phyloP scores from a whole-genome alignment of 1,284 basidiomycete genomes.

The Trichosporon inkin region DNA sequence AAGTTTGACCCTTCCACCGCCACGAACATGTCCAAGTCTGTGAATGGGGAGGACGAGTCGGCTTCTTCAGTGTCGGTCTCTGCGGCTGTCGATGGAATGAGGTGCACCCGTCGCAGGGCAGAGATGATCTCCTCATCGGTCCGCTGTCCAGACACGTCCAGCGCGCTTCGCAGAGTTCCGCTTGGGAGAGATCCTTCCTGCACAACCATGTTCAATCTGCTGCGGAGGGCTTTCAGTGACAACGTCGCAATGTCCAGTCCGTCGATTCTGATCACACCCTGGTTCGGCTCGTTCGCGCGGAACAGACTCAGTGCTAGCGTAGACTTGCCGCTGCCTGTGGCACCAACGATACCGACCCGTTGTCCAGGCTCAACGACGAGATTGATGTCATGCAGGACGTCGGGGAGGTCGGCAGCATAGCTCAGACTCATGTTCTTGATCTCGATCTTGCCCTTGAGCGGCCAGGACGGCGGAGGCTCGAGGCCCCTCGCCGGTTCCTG shows the following conservation, averaged over 20 bases:
- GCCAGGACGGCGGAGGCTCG: conserved; percentile 59
- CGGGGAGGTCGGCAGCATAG: conserved; percentile 67
- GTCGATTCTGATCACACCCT: conserved; percentile 67
- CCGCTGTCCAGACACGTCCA: conserved; percentile 52
- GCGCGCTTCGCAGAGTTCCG: conserved; percentile 63
- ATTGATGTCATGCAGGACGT: conserved; percentile 64
- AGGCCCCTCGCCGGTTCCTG: conserved; percentile 31
- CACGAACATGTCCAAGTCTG: conserved; percentile 56
- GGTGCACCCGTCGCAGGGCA: conserved; percentile 58
- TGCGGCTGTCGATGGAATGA: conserved; percentile 31
- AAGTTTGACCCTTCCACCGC: conserved; percentile 60
- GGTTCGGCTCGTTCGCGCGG: conserved; percentile 63
- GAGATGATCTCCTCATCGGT: conserved; percentile 58
- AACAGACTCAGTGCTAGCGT: conserved; percentile 67
- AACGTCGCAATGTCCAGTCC: conserved; percentile 60
- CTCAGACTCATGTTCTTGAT: conserved; percentile 62
- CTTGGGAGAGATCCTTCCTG: conserved; percentile 45
- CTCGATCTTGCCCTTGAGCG: conserved; percentile 59
- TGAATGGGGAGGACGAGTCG: conserved; percentile 52
- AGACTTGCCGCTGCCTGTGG: conserved; percentile 65
- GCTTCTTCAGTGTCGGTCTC: conserved; percentile 52
- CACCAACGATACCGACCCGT: conserved; percentile 72
- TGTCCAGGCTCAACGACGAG: conserved; percentile 65
- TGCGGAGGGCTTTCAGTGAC: conserved; percentile 59
- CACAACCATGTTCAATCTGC: conserved; percentile 59